Percentiles rank a stretch among this genome's conserved stretches.
These are phyloP conservation scores for Cordyceps cateniannulata DNA, from an alignment of 2,329 filamentous ascomycete genomes.

Conservation along the genomic window DNA sequence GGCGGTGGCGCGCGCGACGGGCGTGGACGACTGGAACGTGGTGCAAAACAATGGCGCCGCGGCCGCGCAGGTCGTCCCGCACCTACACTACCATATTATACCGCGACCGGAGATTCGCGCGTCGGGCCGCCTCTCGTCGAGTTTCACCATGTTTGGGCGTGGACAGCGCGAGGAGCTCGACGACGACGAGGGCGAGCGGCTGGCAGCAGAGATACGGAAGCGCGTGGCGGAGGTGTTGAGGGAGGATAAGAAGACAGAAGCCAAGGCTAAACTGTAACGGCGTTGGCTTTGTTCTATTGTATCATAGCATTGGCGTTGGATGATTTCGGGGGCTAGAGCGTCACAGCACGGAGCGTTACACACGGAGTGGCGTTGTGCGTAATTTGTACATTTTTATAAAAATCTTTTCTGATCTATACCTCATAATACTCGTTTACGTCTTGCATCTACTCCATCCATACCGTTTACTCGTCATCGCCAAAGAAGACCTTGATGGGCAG, in stretches of 20 bases:
- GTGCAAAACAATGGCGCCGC: constrained; percentile 92
- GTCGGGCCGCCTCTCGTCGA: constrained; percentile 48
- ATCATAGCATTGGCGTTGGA: constrained; percentile 6
- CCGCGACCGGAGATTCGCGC: constrained; percentile 65
- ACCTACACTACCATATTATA: constrained; percentile 93
- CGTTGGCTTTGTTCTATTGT: not conserved
- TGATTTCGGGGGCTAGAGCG: not conserved
- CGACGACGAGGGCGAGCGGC: constrained; percentile 59
- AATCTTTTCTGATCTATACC: not conserved
- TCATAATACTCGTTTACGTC: not conserved
- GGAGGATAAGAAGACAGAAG: constrained; percentile 29
- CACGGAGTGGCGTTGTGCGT: not conserved
- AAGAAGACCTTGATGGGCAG: constrained; percentile 75
- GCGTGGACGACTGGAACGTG: constrained; percentile 84
- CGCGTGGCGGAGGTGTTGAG: constrained; percentile 42
- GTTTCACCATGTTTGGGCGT: constrained; percentile 78
- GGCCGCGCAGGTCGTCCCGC: constrained; percentile 86
- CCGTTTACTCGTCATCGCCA: constrained; percentile 65
- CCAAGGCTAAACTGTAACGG: constrained; percentile 32
- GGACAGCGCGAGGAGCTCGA: constrained; percentile 68
- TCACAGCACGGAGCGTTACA: too few relatives aligned
- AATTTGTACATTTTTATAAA: constrained; percentile 5
- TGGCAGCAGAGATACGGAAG: constrained; percentile 51
- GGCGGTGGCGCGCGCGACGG: constrained; percentile 62
- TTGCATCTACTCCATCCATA: not conserved